Conservation (phyloP, 2,329 filamentous ascomycete genomes). For the Beauveria varroae region DNA sequence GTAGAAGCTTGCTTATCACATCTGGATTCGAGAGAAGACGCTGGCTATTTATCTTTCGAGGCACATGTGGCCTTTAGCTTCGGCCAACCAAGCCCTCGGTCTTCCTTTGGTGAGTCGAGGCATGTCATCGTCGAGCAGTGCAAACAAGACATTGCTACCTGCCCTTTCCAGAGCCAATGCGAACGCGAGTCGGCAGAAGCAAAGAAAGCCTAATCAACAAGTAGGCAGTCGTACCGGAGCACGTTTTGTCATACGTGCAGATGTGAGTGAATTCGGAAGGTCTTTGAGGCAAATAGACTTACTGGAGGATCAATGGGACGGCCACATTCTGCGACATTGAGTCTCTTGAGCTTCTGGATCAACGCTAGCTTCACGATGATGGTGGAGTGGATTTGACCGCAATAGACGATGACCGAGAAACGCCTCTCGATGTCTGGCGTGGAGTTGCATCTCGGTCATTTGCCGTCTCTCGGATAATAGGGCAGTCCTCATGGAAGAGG, state of each 20-base stretch:
- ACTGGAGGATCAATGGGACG: not conserved
- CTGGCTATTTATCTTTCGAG: slow-evolving; percentile 3
- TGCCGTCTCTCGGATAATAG: not conserved
- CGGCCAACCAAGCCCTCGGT: not conserved
- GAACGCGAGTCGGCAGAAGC: not conserved
- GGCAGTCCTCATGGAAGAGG: not conserved
- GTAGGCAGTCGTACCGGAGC: not conserved
- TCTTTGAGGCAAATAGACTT: not conserved
- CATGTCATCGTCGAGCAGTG: not conserved
- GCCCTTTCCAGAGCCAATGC: slow-evolving; percentile 2
- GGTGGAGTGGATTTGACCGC: not conserved
- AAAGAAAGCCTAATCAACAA: not conserved
- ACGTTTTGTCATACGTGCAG: not conserved
- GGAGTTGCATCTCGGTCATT: not conserved
- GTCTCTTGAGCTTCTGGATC: not conserved
- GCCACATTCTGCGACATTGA: not conserved
- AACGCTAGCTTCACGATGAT: not conserved
- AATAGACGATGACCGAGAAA: not conserved
- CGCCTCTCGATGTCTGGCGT: not conserved
- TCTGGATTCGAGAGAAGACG: not conserved
- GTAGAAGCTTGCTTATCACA: not conserved
- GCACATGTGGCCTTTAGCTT: not conserved
- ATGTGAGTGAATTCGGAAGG: slow-evolving; percentile 1
- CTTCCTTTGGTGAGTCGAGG: not conserved
- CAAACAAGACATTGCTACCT: not conserved